phyloP scores from a whole-genome alignment of 768 basidiomycete genomes.

The Boletellus sp. region DNA sequence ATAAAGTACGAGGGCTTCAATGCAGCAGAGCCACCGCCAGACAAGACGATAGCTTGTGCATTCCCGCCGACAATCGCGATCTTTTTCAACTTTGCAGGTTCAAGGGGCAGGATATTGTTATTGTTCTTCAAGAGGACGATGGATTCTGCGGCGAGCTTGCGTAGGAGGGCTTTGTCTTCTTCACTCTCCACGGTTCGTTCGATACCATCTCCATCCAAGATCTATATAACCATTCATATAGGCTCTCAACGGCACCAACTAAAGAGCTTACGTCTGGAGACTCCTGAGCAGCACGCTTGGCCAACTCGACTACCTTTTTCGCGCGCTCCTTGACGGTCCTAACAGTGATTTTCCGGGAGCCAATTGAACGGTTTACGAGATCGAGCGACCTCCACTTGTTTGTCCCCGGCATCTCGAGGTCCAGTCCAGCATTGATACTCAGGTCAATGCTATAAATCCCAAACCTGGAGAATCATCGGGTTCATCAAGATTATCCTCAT shows the following conservation, averaged over 20 bases:
- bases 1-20: slow-evolving; percentile 75
- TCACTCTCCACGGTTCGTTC: slow-evolving; percentile 62
- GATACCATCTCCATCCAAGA: slow-evolving; percentile 66
- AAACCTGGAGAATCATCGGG: slow-evolving; percentile 44
- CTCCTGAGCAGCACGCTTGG: slow-evolving; percentile 62
- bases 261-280: slow-evolving; percentile 55
- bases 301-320: slow-evolving; percentile 59
- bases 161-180: slow-evolving; percentile 60
- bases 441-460: slow-evolving; percentile 66
- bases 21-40: slow-evolving; percentile 71
- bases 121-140: slow-evolving; percentile 79
- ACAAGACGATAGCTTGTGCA: slow-evolving; percentile 60
- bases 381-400: slow-evolving; percentile 76
- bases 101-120: slow-evolving; percentile 33
- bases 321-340: slow-evolving; percentile 66
- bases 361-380: slow-evolving; percentile 57
- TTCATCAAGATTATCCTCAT: background rate
- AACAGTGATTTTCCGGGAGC: slow-evolving; percentile 60
- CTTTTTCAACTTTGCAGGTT: slow-evolving; percentile 51
- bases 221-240: slow-evolving; percentile 31
- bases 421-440: slow-evolving; percentile 69
- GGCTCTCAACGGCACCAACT: background rate
- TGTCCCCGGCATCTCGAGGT: slow-evolving; percentile 76
- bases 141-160: slow-evolving; percentile 60
- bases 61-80: slow-evolving; percentile 72